These are phyloP conservation scores for Paecilomyces niveus DNA, from an alignment of 2,329 filamentous ascomycete species.

Conservation along the genomic window DNA sequence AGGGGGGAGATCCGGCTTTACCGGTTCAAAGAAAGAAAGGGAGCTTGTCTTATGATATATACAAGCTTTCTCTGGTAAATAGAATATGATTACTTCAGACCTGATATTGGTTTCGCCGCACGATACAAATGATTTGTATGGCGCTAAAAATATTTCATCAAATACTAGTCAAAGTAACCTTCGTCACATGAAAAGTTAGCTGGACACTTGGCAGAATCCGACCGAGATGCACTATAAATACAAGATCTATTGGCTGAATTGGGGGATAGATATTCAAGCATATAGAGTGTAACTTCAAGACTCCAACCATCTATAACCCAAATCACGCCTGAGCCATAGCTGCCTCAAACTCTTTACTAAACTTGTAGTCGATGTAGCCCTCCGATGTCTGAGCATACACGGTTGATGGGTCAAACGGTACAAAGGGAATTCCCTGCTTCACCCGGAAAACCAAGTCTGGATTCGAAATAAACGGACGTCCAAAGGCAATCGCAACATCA, in stretches of 20 bases:
- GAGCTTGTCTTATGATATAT: not conserved
- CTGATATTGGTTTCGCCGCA: too few species aligned
- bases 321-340: too few species aligned
- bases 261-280: too few species aligned
- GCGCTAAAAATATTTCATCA: too few species aligned
- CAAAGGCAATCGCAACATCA: conserved; percentile 32
- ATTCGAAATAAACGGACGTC: conserved; percentile 38
- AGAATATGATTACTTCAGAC: not conserved
- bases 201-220: too few species aligned
- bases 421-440: conserved; percentile 29
- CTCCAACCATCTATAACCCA: too few species aligned
- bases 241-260: too few species aligned
- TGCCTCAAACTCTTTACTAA: conserved; percentile 24
- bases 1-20: not conserved
- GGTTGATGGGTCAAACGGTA: conserved; percentile 29
- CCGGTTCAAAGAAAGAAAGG: not conserved
- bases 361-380: conserved; percentile 35
- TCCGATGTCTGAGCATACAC: conserved; percentile 33
- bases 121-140: too few species aligned
- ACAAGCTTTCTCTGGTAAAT: not conserved
- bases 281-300: too few species aligned
- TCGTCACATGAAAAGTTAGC: too few species aligned
- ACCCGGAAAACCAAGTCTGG: conserved; percentile 40
- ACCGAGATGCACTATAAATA: too few species aligned
- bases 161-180: too few species aligned